A percentile compares a stretch with the other conserved stretches of the same genome.
Conservation (phyloP, 2,329 filamentous ascomycete genomes). For the Nothomitra cinnamomea region DNA sequence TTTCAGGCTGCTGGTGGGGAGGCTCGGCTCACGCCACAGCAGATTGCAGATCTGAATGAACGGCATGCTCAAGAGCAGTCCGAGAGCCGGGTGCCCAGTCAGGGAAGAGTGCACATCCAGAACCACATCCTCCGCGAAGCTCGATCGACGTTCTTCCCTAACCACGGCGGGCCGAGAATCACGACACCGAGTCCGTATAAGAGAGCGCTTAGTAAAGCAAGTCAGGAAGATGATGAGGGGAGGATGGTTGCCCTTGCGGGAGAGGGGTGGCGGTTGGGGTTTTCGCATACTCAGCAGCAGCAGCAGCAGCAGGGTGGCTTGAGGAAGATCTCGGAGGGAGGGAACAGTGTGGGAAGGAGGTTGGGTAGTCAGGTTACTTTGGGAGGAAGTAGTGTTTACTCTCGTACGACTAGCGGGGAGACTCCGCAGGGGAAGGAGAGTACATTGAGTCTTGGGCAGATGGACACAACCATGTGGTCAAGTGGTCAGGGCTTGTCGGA, state of each 20-base stretch:
- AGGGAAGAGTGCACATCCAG: too few species aligned
- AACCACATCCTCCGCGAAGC: constrained; percentile 23
- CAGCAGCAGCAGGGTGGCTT: too few species aligned
- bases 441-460: not conserved
- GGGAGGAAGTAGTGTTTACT: not conserved
- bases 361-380: not conserved
- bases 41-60: constrained; percentile 15
- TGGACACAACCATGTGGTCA: not conserved
- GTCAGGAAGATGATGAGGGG: not conserved
- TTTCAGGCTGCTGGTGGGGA: too few species aligned
- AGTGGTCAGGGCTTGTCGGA: not conserved
- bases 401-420: not conserved
- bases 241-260: not conserved
- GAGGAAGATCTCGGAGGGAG: not conserved
- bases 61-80: not conserved
- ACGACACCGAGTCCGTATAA: constrained; percentile 39
- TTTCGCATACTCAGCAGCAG: not conserved
- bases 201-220: constrained; percentile 23
- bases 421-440: not conserved
- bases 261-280: too few species aligned
- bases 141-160: constrained; percentile 35
- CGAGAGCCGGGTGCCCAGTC: not conserved
- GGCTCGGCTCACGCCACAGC: constrained; percentile 12
- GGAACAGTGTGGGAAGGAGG: not conserved
- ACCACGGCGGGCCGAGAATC: constrained; percentile 33